A percentile compares a stretch with the other conserved stretches of the same genome.
These are phyloP conservation scores for Pezicula carpinea DNA, from an alignment of 2,329 filamentous ascomycete species.

Conservation along the genomic window DNA sequence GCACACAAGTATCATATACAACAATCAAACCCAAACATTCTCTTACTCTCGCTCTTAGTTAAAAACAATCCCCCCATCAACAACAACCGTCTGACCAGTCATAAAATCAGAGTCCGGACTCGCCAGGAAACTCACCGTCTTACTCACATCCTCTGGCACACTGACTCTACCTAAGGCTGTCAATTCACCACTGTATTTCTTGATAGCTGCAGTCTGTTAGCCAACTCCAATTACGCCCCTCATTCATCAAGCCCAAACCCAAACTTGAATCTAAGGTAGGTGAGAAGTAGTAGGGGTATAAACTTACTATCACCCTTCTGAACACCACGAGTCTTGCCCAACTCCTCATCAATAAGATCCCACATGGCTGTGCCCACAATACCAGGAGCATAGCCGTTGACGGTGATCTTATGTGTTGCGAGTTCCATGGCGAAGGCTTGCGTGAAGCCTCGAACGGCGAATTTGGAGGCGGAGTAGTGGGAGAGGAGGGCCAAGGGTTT, in stretches of 20 bases:
- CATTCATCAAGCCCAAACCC: no score
- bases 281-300: no score
- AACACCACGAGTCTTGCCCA: constrained; percentile 46
- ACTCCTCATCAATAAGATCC: constrained; percentile 60
- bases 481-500: constrained; percentile 53
- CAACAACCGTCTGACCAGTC: constrained; percentile 60
- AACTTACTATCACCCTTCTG: constrained; percentile 41
- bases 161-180: constrained; percentile 54
- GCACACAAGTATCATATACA: no score
- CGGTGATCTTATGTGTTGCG: constrained; percentile 60
- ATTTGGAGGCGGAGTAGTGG: constrained; percentile 63
- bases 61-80: constrained; percentile 50
- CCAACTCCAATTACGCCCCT: no score
- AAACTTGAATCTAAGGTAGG: no score
- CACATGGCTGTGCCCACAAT: constrained; percentile 66
- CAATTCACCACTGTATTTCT: constrained; percentile 47
- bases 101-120: constrained; percentile 57
- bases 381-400: constrained; percentile 61
- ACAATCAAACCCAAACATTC: no score
- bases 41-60: constrained; percentile 2
- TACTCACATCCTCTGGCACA: constrained; percentile 58
- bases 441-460: constrained; percentile 61
- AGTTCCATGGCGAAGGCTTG: constrained; percentile 65
- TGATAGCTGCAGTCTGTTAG: constrained; percentile 32
- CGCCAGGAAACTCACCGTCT: constrained; percentile 57